These are phyloP conservation scores for Fragaria nilgerrensis DNA, from an alignment of 306 rosid species.

Conservation along the genomic window DNA sequence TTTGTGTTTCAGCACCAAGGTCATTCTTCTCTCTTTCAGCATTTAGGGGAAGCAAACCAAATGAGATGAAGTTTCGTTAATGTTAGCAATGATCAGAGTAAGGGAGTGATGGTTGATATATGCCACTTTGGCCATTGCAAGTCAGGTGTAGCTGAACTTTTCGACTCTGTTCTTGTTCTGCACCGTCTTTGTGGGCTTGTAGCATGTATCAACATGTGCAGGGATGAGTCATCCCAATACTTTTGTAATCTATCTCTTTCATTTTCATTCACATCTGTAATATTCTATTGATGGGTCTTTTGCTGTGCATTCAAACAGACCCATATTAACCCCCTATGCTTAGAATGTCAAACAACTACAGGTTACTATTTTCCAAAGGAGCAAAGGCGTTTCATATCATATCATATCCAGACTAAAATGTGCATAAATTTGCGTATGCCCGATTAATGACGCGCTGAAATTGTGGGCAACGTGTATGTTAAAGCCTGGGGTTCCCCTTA, in stretches of 20 bases:
- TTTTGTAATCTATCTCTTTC: background rate
- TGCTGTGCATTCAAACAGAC: constrained; percentile 24
- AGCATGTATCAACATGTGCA: constrained; percentile 15
- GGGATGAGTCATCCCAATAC: constrained; percentile 8
- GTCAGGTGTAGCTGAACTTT: constrained; percentile 20
- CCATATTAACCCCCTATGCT: background rate
- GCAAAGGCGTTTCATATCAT: background rate
- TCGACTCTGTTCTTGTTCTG: constrained; percentile 1
- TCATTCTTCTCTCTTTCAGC: constrained; percentile 99
- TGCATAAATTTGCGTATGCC: background rate
- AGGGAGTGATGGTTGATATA: background rate
- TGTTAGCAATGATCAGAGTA: constrained; percentile 21
- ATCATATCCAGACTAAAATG: too few relatives aligned
- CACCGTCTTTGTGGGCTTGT: constrained; percentile 1
- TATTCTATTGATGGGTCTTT: constrained; percentile 11
- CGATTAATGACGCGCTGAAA: background rate
- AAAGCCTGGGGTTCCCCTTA: background rate
- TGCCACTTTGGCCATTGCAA: constrained; percentile 25
- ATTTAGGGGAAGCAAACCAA: constrained; percentile 62
- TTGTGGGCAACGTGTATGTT: background rate
- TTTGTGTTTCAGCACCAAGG: constrained; percentile 70
- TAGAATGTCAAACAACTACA: constrained; percentile 5
- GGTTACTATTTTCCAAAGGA: constrained; percentile 4
- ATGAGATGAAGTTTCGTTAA: constrained; percentile 29
- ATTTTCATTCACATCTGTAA: background rate